These are phyloP conservation scores for Rubia peregrina DNA, from an alignment of 305 asterid genomes.

Conservation along the genomic window DNA sequence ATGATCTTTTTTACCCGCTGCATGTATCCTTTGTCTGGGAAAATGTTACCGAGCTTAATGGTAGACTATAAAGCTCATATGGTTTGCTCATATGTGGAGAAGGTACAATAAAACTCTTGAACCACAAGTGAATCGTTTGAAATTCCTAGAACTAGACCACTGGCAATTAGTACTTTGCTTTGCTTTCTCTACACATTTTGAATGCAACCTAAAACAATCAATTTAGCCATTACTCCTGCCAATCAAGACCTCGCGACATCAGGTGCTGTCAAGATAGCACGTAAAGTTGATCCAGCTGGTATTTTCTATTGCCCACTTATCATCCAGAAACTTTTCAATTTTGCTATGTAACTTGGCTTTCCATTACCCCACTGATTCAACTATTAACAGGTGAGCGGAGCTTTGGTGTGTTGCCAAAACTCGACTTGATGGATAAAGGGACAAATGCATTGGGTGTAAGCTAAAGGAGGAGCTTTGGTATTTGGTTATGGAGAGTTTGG, in stretches of 20 bases:
- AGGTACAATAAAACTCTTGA: constrained; percentile 19
- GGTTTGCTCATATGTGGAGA: constrained; percentile 35
- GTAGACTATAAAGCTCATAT: too few species aligned
- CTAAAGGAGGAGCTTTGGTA: constrained; percentile 24
- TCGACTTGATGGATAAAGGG: constrained; percentile 42
- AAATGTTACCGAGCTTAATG: too few species aligned
- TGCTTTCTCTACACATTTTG: constrained; percentile 3
- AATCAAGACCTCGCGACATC: constrained; percentile 46
- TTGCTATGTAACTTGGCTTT: neutral
- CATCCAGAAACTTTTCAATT: neutral
- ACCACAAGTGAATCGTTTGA: neutral
- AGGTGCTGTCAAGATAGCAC: constrained; percentile 37
- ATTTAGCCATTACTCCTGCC: constrained; percentile 41
- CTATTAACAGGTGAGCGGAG: constrained; percentile 34
- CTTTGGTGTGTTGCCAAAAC: constrained; percentile 36
- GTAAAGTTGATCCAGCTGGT: constrained; percentile 44
- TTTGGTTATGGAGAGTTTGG: constrained; percentile 49
- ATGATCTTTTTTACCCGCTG: too few species aligned
- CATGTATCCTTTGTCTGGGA: too few species aligned
- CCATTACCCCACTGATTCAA: neutral
- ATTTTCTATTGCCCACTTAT: neutral
- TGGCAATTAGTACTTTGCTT: neutral
- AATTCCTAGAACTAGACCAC: neutral
- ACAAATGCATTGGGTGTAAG: constrained; percentile 45
- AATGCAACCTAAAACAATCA: constrained; percentile 35